Conservation (phyloP, 768 basidiomycete species). For the Ramaria rubella region DNA sequence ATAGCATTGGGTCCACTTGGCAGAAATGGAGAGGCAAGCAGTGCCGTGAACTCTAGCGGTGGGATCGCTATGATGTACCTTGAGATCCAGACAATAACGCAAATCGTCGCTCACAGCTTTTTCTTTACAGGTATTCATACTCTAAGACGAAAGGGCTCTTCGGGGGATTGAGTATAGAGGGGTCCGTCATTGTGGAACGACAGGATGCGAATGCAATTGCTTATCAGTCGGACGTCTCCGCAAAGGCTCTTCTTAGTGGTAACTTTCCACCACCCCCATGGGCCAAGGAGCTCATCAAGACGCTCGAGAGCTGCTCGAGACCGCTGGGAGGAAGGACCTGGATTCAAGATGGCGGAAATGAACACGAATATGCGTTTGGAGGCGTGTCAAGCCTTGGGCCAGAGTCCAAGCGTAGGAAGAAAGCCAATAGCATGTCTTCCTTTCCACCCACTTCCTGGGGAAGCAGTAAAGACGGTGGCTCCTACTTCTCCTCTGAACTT, state of each 20-base stretch:
- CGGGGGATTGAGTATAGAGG: constrained; percentile 84
- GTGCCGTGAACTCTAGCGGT: constrained; percentile 76
- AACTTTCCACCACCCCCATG: constrained; percentile 66
- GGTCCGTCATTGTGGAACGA: constrained; percentile 87
- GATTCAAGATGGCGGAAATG: constrained; percentile 43
- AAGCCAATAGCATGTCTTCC: constrained; percentile 39
- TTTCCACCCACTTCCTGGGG: constrained; percentile 71
- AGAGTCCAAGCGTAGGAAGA: constrained; percentile 24
- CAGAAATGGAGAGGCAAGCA: constrained; percentile 89
- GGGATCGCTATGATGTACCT: constrained; percentile 84
- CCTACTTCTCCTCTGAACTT: constrained; percentile 43
- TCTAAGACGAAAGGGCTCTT: constrained; percentile 91
- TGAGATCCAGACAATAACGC: neutral
- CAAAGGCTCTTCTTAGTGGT: constrained; percentile 76
- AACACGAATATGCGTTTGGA: constrained; percentile 50
- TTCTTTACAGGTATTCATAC: constrained; percentile 66
- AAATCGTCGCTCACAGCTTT: neutral
- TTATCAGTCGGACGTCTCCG: constrained; percentile 67
- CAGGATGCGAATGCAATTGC: constrained; percentile 88
- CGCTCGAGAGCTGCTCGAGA: constrained; percentile 66
- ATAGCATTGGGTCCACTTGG: constrained; percentile 88
- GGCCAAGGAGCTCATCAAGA: constrained; percentile 68
- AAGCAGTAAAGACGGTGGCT: constrained; percentile 38
- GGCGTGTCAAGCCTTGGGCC: constrained; percentile 40
- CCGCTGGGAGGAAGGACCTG: constrained; percentile 62